These are phyloP conservation scores for Dryas octopetala DNA, from an alignment of 306 rosid species.

Conservation along the genomic window DNA sequence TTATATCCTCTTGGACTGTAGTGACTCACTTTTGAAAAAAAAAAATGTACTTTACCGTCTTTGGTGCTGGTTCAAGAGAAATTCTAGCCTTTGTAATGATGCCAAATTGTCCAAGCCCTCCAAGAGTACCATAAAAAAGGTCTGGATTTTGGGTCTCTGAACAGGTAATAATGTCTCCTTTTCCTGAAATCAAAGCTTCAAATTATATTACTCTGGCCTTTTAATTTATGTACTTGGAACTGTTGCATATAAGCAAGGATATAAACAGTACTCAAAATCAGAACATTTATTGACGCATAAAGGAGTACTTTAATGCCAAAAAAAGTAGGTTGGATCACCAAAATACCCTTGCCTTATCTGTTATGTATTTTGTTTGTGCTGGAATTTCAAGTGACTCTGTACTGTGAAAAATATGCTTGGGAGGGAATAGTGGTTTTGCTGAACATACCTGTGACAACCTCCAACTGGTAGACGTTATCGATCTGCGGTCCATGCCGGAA, in stretches of 20 bases:
- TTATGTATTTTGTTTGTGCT: neutral
- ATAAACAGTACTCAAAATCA: neutral
- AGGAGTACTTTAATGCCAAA: neutral
- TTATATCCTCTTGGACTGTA: neutral
- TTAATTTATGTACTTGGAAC: neutral
- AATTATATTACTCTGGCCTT: neutral
- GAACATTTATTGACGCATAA: neutral
- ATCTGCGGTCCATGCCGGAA: slow-evolving; percentile 96
- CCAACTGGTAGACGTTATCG: slow-evolving; percentile 67
- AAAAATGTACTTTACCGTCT: slow-evolving; percentile 47
- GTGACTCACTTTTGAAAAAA: neutral
- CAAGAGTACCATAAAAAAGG: slow-evolving; percentile 78
- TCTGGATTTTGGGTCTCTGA: slow-evolving; percentile 65
- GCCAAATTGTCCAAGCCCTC: slow-evolving; percentile 98
- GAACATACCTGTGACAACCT: slow-evolving; percentile 83
- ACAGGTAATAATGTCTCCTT: slow-evolving; percentile 82
- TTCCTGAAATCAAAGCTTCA: slow-evolving; percentile 50
- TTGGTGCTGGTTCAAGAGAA: slow-evolving; percentile 86
- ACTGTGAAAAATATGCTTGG: slow-evolving; percentile 3
- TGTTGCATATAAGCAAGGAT: neutral
- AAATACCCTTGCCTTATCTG: neutral
- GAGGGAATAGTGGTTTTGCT: neutral
- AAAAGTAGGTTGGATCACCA: neutral
- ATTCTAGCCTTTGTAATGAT: slow-evolving; percentile 85
- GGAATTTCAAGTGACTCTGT: neutral